Evolutionary conservation across 495 filamentous ascomycete species (phyloP).

Genomic region (Jackrogersella multiformis): DNA sequence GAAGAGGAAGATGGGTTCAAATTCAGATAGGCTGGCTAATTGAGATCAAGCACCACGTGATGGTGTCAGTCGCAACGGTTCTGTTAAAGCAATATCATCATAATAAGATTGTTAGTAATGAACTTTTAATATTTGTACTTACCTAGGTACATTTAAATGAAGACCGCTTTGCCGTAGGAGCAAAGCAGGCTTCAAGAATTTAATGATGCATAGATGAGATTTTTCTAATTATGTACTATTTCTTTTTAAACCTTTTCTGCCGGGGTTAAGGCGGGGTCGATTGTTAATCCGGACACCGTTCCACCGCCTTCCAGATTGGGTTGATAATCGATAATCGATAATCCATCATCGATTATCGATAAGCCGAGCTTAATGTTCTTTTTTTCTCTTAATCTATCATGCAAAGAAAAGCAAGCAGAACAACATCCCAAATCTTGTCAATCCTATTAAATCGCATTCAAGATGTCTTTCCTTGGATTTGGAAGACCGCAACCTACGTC

Average conservation of each 20-base stretch:
- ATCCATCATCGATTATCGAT: too few relatives aligned
- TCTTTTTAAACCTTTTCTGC: conserved; percentile 29
- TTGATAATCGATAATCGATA: conserved; percentile 2
- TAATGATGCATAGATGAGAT: not conserved
- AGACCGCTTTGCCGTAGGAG: not conserved
- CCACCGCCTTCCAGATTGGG: conserved; percentile 28
- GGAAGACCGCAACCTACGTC: conserved; percentile 89
- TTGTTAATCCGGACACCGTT: conserved; percentile 39
- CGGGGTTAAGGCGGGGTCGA: conserved; percentile 12
- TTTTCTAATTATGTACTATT: not conserved
- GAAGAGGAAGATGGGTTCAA: conserved; percentile 38
- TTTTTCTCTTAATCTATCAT: conserved; percentile 17
- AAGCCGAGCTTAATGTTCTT: conserved; percentile 30
- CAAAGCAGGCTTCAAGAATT: not conserved
- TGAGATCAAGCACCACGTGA: conserved; percentile 68
- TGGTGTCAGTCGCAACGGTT: conserved; percentile 97
- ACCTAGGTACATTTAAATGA: not conserved
- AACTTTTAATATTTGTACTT: conserved; percentile 7
- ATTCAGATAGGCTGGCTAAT: conserved; percentile 59
- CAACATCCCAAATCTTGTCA: conserved; percentile 3
- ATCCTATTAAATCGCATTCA: conserved; percentile 41
- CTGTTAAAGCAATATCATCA: conserved; percentile 65
- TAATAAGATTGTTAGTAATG: conserved; percentile 26
- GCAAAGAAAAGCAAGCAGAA: conserved; percentile 22
- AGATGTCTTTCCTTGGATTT: conserved; percentile 93